Conservation (phyloP, 2,329 filamentous ascomycete genomes). For the Venturia carpophila region DNA sequence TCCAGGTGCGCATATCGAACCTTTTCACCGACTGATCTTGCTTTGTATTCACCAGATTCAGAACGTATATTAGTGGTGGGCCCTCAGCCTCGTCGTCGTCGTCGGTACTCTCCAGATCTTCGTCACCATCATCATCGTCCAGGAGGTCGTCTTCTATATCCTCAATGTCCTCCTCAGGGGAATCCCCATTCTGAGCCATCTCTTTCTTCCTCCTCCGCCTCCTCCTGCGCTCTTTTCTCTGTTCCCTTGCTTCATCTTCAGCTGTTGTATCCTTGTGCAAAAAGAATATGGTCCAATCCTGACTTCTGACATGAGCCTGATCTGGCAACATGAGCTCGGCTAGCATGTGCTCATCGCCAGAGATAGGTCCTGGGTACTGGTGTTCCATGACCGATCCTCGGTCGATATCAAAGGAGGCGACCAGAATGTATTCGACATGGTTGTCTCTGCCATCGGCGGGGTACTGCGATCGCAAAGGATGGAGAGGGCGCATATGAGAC, state of each 20-base stretch:
- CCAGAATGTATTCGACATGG: constrained; percentile 97
- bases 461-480: constrained; percentile 38
- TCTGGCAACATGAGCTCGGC: constrained; percentile 98
- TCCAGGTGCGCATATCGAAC: constrained; percentile 31
- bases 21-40: constrained; percentile 84
- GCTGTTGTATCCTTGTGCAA: constrained; percentile 87
- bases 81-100: constrained; percentile 57
- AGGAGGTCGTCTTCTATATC: constrained; percentile 28
- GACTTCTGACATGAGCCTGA: constrained; percentile 85
- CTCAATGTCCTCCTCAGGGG: constrained; percentile 38
- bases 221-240: constrained; percentile 47
- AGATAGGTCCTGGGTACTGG: constrained; percentile 90
- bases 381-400: constrained; percentile 96
- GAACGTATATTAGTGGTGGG: constrained; percentile 88
- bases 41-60: constrained; percentile 97
- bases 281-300: constrained; percentile 99
- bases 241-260: constrained; percentile 62
- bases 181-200: constrained; percentile 31
- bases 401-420: constrained; percentile 96
- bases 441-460: constrained; percentile 53
- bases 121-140: constrained; percentile 40
- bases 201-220: constrained; percentile 48
- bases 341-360: constrained; percentile 94
- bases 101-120: constrained; percentile 42
- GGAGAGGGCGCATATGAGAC: not conserved